phyloP scores from a whole-genome alignment of 2,329 filamentous ascomycete species.

The Chalaropsis thielavioides region DNA sequence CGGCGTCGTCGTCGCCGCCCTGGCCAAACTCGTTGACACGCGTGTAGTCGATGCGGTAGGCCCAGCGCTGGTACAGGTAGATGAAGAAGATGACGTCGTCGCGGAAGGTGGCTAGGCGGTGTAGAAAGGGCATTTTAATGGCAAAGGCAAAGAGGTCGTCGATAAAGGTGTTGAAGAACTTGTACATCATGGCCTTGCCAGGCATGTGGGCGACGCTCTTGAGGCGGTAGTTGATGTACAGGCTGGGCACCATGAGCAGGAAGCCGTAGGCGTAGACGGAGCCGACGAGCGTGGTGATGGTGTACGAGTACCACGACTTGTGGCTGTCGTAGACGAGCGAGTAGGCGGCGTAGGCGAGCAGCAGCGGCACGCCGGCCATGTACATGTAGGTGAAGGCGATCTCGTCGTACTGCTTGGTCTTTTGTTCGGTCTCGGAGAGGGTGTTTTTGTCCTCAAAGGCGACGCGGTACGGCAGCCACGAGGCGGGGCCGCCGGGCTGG shows the following conservation, averaged over 20 bases:
- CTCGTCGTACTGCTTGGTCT: slow-evolving; percentile 96
- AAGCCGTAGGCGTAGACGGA: slow-evolving; percentile 97
- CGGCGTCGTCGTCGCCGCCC: slow-evolving; percentile 78
- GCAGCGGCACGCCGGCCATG: slow-evolving; percentile 72
- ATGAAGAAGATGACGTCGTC: slow-evolving; percentile 98
- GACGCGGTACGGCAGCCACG: slow-evolving; percentile 63
- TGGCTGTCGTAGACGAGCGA: slow-evolving; percentile 84
- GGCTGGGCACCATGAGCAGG: slow-evolving; percentile 92
- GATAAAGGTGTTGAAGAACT: slow-evolving; percentile 97
- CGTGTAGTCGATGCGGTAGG: slow-evolving; percentile 80
- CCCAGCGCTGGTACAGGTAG: slow-evolving; percentile 87
- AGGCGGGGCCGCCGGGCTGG: slow-evolving; percentile 51
- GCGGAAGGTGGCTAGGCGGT: slow-evolving; percentile 78
- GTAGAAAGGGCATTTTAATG: slow-evolving; percentile 95
- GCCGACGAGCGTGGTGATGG: slow-evolving; percentile 87
- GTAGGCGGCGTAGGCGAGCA: slow-evolving; percentile 81
- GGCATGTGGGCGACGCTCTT: slow-evolving; percentile 97
- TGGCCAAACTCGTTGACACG: slow-evolving; percentile 97
- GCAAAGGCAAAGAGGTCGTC: slow-evolving; percentile 98
- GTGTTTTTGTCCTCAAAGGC: slow-evolving; percentile 94
- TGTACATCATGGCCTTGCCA: slow-evolving; percentile 90
- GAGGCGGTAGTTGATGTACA: slow-evolving; percentile 98
- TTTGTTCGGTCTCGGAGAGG: slow-evolving; percentile 85
- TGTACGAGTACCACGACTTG: slow-evolving; percentile 96
- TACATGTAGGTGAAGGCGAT: slow-evolving; percentile 98